Evolutionary conservation across 805 yeast genomes (phyloP), one percentile per base, ranked within the genome.

Genomic region (Zygosaccharomyces gambellarensis): DNA sequence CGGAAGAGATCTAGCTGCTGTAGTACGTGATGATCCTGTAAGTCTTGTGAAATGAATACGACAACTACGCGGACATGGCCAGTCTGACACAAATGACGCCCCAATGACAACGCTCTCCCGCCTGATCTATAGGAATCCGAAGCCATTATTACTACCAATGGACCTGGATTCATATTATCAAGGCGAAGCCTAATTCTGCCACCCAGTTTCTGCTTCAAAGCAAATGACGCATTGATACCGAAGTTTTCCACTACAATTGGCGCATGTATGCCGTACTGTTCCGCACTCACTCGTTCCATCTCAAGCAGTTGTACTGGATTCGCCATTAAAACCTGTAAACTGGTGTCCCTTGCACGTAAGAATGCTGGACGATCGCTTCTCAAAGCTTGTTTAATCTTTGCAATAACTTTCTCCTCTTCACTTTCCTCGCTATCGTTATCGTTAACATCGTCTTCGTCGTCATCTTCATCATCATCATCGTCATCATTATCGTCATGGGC

Each of bases 251-350:
- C 68, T 51, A 83, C 61, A 3, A 74, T 61, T 2, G 70, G 61
- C 5, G 72, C 65, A 1, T 79, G 59, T 11, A 81, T 65, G 3
- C 81, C 76, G 52, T 77, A 83, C 45, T 76, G 77, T 11, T 80
- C 84, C 3, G 71, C 60, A 9, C 83, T 63, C 5, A 81, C 62
- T 38, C 85, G 73, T 63, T 88, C 92, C 43, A 89, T 78, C 53
- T 88, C 96, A 6, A 84, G 70, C 48, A 89, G 67, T 65, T 90
- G 96, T 3, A 87, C 79, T 1, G 95, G 89, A 2, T 90, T 79
- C 12, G 90, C 84, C 47, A 81, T 69, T 2, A 87, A 84, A 2
- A 83, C 57, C 50, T 57, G 27, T 38, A 62, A 50, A 48, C 64
- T 55, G 30, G 61, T 56, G 14, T 57, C 60, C 29, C 34, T 51